Base-by-base conservation (phyloP, 2,329 filamentous ascomycete species). In the Monosporascus ibericus region DNA sequence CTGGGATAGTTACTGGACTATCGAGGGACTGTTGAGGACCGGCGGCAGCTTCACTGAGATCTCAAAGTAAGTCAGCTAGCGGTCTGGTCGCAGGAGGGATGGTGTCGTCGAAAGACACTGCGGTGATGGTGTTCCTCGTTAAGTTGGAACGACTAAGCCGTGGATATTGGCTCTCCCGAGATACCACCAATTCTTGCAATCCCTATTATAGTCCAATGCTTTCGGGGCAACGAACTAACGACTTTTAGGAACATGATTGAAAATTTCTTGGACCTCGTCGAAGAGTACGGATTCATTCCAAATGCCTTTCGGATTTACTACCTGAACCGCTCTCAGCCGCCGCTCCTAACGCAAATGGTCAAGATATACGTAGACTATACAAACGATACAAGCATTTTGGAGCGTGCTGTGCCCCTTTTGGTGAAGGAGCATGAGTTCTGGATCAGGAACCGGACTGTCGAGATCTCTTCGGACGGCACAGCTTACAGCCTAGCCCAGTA, bases 1-100 rank as follows among this genome's bases (percentile, higher is more conserved):
- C 66, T 87, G 84, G 84, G 84, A 87, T 65, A 84, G 81, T 34
- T 87, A 80, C 70, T 86, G 82, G 83, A 85, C 87, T 48, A 60
- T 87, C 47, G 79, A 85, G 67, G 85, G 85, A 24, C 72, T 88
- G 24, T 68, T 87, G 36, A 77, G 84, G 47, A 87, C 83, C 0
- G 77, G 81, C 17, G 85, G 84, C 38, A 77, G 77, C 44, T 87
- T 86, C 56, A 78, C 78, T 6, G 67, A 80, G 36, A 85, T 87
- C 54, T 79, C 84, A 4, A 76, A 75, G 65, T 67, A 48, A 24
- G 60, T 47, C 17, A 34, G 38, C 48, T 30, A 6, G 6, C 6
- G 49, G 20, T 42, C 11, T 9, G 9, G 15, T 27, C 5, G 30
- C 9, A 14, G 9, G 30, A 14, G 30, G 27, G 30, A 11, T 9